phyloP scores from a whole-genome alignment of 2,329 filamentous ascomycete species.

The Alternaria sp. region DNA sequence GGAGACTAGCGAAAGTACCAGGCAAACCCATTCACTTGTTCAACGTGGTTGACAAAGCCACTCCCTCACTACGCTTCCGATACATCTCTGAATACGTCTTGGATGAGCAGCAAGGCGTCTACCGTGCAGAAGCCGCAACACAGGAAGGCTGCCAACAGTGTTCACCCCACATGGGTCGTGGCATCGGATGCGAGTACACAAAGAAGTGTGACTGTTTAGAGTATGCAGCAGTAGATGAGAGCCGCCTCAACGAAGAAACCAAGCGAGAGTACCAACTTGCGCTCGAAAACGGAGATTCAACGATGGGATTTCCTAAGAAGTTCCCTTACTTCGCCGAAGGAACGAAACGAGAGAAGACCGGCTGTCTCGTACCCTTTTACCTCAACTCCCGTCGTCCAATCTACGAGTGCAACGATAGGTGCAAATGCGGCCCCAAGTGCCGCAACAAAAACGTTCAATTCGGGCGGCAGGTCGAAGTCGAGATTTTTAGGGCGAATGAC shows the following conservation, averaged over 20 bases:
- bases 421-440: slow-evolving; percentile 68
- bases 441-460: slow-evolving; percentile 79
- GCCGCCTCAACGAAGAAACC: slow-evolving; percentile 37
- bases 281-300: slow-evolving; percentile 30
- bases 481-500: slow-evolving; percentile 73
- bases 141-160: slow-evolving; percentile 74
- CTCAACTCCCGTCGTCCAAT: slow-evolving; percentile 60
- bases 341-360: slow-evolving; percentile 30
- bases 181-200: slow-evolving; percentile 67
- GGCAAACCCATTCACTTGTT: slow-evolving; percentile 62
- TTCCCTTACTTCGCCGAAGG: slow-evolving; percentile 66
- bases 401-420: slow-evolving; percentile 80
- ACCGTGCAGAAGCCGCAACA: no score
- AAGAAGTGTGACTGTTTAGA: slow-evolving; percentile 70
- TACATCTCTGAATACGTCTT: slow-evolving; percentile 72
- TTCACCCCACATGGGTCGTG: slow-evolving; percentile 58
- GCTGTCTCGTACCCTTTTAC: slow-evolving; percentile 51
- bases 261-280: slow-evolving; percentile 27
- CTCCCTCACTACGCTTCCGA: slow-evolving; percentile 67
- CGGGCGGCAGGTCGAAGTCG: slow-evolving; percentile 71
- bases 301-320: slow-evolving; percentile 51
- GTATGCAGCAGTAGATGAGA: slow-evolving; percentile 61
- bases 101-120: slow-evolving; percentile 59
- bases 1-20: slow-evolving; percentile 34
- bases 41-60: slow-evolving; percentile 65